These are phyloP conservation scores for Jasminum sambac DNA, from an alignment of 257 asterid genomes.

Conservation along the genomic window DNA sequence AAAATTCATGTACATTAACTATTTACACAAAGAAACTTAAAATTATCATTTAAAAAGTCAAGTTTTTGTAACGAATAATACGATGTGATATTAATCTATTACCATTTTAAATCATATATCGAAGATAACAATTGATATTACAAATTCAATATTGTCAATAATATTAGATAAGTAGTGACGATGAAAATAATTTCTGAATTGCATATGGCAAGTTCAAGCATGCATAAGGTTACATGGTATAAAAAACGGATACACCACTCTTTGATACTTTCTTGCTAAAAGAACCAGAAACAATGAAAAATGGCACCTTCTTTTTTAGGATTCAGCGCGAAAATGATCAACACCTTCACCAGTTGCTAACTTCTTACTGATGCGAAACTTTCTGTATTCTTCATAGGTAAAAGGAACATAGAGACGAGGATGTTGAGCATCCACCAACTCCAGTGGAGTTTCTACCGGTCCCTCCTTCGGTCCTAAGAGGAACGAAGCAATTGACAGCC, in stretches of 20 bases:
- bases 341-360: constrained; percentile 31
- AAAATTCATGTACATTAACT: too few relatives aligned
- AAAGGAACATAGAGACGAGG: constrained; percentile 30
- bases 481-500: constrained; percentile 32
- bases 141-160: too few relatives aligned
- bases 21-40: too few relatives aligned
- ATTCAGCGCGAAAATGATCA: constrained; percentile 19
- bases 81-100: too few relatives aligned
- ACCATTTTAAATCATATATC: too few relatives aligned
- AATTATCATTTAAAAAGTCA: too few relatives aligned
- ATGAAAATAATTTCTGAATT: not conserved
- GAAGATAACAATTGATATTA: too few relatives aligned
- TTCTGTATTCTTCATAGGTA: constrained; percentile 23
- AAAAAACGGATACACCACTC: not conserved
- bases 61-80: too few relatives aligned
- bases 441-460: constrained; percentile 23
- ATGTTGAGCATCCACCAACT: constrained; percentile 28
- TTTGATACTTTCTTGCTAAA: not conserved
- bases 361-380: constrained; percentile 22
- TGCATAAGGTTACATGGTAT: not conserved
- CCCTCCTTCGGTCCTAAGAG: constrained; percentile 32
- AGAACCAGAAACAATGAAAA: not conserved
- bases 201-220: not conserved
- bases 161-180: not conserved
- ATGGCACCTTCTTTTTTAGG: not conserved